Evolutionary conservation across 257 asterid species (phyloP), one percentile per base, ranked within the genome.

Genomic region (Scutellaria baicalensis): DNA sequence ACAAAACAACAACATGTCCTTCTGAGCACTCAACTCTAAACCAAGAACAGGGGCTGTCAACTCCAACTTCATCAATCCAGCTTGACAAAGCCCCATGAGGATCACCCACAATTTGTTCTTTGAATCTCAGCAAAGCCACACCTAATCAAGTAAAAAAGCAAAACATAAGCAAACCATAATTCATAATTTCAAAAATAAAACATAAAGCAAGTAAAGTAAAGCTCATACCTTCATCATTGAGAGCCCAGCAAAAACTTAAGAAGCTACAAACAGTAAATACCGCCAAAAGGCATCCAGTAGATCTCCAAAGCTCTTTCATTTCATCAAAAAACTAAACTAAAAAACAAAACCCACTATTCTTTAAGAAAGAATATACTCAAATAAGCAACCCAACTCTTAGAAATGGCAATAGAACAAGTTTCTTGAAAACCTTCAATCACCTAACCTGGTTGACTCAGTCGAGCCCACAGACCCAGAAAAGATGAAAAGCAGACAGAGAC

Each of bases 41-140:
- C 97, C 97, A 94, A 59, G 86, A 84, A 81, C 97, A 94, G 9
- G 95, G 97, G 73, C 70, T 81, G 63, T 81, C 86, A 54, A 79
- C 80, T 58, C 88, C 97, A 47, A 77, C 73, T 75, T 88, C 96
- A 74, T 83, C 89, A 17, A 75, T 77, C 98, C 98, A 90, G 80
- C 81, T 79, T 12, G 88, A 78, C 74, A 93, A 82, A 69, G 87
- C 88, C 51, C 90, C 93, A 58, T 77, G 78, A 10, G 98, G 98
- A 76, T 93, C 96, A 69, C 72, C 72, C 31, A 50, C 79, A 7
- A 89, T 80, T 10, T 66, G 69, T 58, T 80, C 95, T 72, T 82
- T 87, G 69, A 89, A 81, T 68, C 82, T 91, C 79, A 89, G 76
- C 84, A 91, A 82, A 17, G 89, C 88, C 60, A 75, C 51, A 64